Percentiles rank a stretch among this genome's conserved stretches.
These are phyloP conservation scores for Synchytrium microbalum DNA, from an alignment of 371 early-diverging fungal species.

Conservation along the genomic window DNA sequence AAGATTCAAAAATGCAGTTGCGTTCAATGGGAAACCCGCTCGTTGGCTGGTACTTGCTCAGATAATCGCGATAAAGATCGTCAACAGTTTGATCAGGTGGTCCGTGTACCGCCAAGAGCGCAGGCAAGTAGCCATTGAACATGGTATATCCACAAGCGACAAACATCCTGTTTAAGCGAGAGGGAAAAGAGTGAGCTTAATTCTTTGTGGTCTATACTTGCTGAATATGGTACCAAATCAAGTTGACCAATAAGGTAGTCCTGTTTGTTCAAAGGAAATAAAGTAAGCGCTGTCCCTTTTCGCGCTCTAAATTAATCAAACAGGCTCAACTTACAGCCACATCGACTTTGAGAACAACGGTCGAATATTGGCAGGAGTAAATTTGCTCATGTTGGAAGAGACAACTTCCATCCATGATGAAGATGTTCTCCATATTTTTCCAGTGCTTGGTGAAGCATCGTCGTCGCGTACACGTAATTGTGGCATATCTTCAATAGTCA, in stretches of 20 bases:
- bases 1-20: no score
- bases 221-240: neutral
- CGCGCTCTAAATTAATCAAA: no score
- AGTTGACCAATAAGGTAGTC: neutral
- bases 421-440: neutral
- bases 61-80: conserved; percentile 64
- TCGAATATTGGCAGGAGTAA: neutral
- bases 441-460: neutral
- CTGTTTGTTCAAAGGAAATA: neutral
- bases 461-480: conserved; percentile 38
- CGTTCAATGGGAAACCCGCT: no score
- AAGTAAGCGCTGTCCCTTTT: no score
- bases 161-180: conserved; percentile 74
- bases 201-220: neutral
- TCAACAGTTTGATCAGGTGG: conserved; percentile 6
- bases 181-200: no score
- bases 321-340: neutral
- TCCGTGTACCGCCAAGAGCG: conserved; percentile 42
- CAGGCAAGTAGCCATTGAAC: conserved; percentile 76
- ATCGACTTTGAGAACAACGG: neutral
- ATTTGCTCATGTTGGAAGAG: neutral
- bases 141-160: conserved; percentile 74
- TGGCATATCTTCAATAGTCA: neutral
- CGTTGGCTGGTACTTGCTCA: no score
- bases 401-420: neutral